phyloP scores from a whole-genome alignment of 768 basidiomycete species.

The Exidia glandulosa region DNA sequence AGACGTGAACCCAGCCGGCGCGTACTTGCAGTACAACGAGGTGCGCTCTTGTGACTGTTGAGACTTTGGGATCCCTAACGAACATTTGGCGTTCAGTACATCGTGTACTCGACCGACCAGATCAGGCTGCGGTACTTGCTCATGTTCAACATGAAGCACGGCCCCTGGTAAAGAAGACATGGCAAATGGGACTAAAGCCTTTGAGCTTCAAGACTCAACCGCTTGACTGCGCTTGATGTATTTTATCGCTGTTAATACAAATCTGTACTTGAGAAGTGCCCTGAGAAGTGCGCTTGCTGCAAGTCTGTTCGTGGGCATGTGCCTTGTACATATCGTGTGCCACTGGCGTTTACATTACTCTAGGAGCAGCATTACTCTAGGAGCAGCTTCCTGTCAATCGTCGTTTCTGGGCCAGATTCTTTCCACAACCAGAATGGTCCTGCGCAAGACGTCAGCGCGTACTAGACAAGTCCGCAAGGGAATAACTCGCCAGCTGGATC shows the following conservation, averaged over 20 bases:
- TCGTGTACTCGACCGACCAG: slow-evolving; percentile 47
- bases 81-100: slow-evolving; percentile 31
- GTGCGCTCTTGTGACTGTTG: slow-evolving; percentile 20
- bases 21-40: slow-evolving; percentile 44
- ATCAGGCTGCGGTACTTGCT: slow-evolving; percentile 34
- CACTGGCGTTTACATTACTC: no score
- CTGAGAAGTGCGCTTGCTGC: no score
- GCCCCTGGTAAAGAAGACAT: no score
- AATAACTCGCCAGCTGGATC: not conserved
- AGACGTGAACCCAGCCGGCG: slow-evolving; percentile 18
- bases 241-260: no score
- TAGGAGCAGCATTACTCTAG: no score
- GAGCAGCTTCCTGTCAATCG: not conserved
- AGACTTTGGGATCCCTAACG: not conserved
- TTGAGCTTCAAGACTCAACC: no score
- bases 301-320: no score
- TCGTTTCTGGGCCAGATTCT: not conserved
- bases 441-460: not conserved
- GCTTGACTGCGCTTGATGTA: no score
- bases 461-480: not conserved
- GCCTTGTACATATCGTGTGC: no score
- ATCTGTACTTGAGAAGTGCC: no score
- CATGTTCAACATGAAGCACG: slow-evolving; percentile 3
- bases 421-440: not conserved
- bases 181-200: no score